Evolutionary conservation across 2,329 filamentous ascomycete genomes (phyloP).

Genomic region (Alternaria triticimaculans): DNA sequence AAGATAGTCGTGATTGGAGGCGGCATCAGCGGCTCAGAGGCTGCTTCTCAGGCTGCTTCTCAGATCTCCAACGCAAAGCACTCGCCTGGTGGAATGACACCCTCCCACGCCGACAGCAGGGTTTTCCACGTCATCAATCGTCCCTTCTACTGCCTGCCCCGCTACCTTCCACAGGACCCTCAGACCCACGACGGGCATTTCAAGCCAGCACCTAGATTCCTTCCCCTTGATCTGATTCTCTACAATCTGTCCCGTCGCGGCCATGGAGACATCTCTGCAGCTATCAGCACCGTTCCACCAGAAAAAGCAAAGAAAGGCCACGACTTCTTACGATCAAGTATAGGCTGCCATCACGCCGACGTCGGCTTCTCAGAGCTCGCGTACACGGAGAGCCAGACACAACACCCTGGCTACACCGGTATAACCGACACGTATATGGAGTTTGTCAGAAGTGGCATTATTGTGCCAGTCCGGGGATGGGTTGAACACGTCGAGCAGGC

Average conservation of each 20-base stretch:
- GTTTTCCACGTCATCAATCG: slow-evolving; percentile 73
- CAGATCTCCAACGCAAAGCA: slow-evolving; percentile 71
- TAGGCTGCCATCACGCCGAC: slow-evolving; percentile 56
- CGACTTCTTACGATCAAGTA: slow-evolving; percentile 51
- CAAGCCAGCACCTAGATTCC: slow-evolving; percentile 63
- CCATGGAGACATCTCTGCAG: slow-evolving; percentile 64
- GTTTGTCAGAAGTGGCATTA: slow-evolving; percentile 70
- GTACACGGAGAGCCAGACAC: slow-evolving; percentile 50
- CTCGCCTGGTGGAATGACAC: slow-evolving; percentile 51
- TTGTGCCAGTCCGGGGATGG: slow-evolving; percentile 50
- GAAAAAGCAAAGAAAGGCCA: slow-evolving; percentile 65
- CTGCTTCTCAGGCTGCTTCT: slow-evolving; percentile 73
- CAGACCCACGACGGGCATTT: slow-evolving; percentile 24
- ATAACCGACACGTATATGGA: slow-evolving; percentile 76
- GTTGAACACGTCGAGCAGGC: slow-evolving; percentile 33
- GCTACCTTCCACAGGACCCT: slow-evolving; percentile 49
- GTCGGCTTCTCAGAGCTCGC: slow-evolving; percentile 47
- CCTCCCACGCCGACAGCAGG: slow-evolving; percentile 52
- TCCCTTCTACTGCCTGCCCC: slow-evolving; percentile 75
- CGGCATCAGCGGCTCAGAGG: slow-evolving; percentile 83
- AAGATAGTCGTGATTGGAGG: slow-evolving; percentile 79
- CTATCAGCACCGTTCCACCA: slow-evolving; percentile 67
- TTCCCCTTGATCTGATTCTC: slow-evolving; percentile 75
- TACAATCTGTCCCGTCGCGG: slow-evolving; percentile 73
- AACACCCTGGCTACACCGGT: slow-evolving; percentile 68